A percentile compares a stretch with the other conserved stretches of the same genome.
Evolutionary conservation across 1,284 basidiomycete species (phyloP).

Genomic region (Termitomyces sp.): DNA sequence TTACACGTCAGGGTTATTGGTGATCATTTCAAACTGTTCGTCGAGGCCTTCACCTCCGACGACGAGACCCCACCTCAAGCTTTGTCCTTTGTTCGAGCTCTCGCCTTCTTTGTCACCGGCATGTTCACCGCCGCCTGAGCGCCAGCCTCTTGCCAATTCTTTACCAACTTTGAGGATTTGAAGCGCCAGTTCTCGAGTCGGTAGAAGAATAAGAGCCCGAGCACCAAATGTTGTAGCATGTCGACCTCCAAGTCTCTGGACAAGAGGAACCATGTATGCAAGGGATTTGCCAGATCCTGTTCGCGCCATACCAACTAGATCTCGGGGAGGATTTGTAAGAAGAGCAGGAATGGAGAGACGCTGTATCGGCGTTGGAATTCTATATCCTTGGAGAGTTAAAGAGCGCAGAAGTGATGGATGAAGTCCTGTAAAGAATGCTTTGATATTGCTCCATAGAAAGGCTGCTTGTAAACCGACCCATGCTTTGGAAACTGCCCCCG

Average conservation of each 20-base stretch:
- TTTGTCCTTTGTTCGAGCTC: conserved; percentile 53
- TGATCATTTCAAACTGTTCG: conserved; percentile 95
- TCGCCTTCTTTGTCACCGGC: conserved; percentile 60
- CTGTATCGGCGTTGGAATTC: conserved; percentile 96
- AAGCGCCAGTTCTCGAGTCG: conserved; percentile 90
- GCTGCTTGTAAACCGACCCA: conserved; percentile 51
- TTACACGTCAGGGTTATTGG: conserved; percentile 91
- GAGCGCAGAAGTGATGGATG: conserved; percentile 82
- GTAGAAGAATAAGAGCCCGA: conserved; percentile 85
- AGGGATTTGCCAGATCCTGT: conserved; percentile 98
- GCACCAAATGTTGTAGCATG: conserved; percentile 83
- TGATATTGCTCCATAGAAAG: not conserved
- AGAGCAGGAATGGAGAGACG: conserved; percentile 85
- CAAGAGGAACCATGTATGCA: conserved; percentile 91
- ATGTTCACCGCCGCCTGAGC: conserved; percentile 53
- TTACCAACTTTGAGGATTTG: conserved; percentile 96
- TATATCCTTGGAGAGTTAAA: conserved; percentile 89
- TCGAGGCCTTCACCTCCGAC: conserved; percentile 96
- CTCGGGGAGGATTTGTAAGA: conserved; percentile 81
- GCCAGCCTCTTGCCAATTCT: conserved; percentile 80
- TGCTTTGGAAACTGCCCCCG: conserved; percentile 83
- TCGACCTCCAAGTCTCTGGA: conserved; percentile 81
- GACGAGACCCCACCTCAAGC: conserved; percentile 87
- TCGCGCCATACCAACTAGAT: conserved; percentile 97
- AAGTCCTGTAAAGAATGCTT: conserved; percentile 51